Evolutionary conservation across 257 asterid species (phyloP).

Genomic region (Ophiorrhiza pumila): DNA sequence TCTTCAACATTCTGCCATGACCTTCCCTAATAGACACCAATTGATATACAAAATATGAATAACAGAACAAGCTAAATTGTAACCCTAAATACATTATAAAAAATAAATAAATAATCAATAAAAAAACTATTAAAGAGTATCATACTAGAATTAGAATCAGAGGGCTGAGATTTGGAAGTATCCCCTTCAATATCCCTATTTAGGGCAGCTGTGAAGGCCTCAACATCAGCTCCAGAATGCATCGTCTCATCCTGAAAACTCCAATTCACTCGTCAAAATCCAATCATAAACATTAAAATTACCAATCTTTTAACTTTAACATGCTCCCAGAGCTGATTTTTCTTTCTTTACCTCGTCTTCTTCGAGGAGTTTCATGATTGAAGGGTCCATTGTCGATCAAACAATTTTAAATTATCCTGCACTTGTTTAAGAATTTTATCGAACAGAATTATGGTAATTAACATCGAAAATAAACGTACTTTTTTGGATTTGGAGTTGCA

Average conservation of each 20-base stretch:
- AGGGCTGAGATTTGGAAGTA: slow-evolving; percentile 46
- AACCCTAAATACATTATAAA: not conserved
- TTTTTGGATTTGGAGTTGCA: no score
- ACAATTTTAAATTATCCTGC: no score
- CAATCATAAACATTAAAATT: slow-evolving; percentile 1
- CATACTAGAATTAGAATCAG: slow-evolving; percentile 51
- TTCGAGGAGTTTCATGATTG: slow-evolving; percentile 77
- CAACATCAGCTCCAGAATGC: slow-evolving; percentile 99
- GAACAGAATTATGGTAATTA: no score
- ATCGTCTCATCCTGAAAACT: slow-evolving; percentile 69
- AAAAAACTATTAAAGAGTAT: not conserved
- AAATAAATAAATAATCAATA: not conserved
- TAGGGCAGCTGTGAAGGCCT: slow-evolving; percentile 87
- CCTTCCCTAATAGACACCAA: not conserved
- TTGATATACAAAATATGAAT: not conserved
- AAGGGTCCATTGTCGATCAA: slow-evolving; percentile 55
- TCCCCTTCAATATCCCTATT: slow-evolving; percentile 87
- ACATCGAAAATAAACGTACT: no score
- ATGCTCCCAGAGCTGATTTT: not conserved
- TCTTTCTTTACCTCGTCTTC: slow-evolving; percentile 67
- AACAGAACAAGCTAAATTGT: not conserved
- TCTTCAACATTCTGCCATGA: not conserved
- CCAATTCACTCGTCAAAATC: not conserved
- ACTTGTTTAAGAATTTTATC: no score
- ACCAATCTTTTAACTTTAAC: not conserved